These are phyloP conservation scores for Fusarium sp. DNA, from an alignment of 2,329 filamentous ascomycete genomes.

Conservation along the genomic window DNA sequence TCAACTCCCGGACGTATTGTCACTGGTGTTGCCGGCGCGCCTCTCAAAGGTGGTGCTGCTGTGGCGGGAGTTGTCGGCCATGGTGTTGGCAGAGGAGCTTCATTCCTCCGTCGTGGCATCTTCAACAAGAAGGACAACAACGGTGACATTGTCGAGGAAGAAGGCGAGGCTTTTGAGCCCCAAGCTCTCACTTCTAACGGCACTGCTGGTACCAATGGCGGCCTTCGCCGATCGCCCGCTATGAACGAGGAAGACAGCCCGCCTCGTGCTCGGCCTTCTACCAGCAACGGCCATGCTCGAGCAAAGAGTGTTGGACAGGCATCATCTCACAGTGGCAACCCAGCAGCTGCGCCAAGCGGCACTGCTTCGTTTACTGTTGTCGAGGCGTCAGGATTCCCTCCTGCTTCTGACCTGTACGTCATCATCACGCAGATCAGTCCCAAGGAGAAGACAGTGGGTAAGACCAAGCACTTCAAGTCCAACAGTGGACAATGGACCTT, in stretches of 20 bases:
- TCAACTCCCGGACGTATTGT: slow-evolving; percentile 89
- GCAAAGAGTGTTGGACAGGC: slow-evolving; percentile 72
- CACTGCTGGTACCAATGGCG: slow-evolving; percentile 53
- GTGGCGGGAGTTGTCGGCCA: slow-evolving; percentile 79
- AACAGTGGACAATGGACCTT: slow-evolving; percentile 74
- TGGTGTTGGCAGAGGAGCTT: slow-evolving; percentile 88
- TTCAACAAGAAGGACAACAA: slow-evolving; percentile 77
- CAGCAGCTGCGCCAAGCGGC: slow-evolving; percentile 73
- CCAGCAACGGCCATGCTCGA: slow-evolving; percentile 60
- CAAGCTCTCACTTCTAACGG: slow-evolving; percentile 54
- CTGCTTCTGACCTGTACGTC: slow-evolving; percentile 83
- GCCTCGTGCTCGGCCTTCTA: slow-evolving; percentile 37
- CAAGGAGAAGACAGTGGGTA: slow-evolving; percentile 85
- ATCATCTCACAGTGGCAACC: slow-evolving; percentile 74
- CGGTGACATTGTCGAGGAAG: slow-evolving; percentile 62
- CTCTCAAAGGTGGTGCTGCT: slow-evolving; percentile 90
- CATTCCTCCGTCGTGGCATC: slow-evolving; percentile 89
- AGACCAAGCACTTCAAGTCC: slow-evolving; percentile 91
- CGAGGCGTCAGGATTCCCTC: slow-evolving; percentile 81
- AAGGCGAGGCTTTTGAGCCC: slow-evolving; percentile 57
- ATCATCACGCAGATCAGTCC: slow-evolving; percentile 74
- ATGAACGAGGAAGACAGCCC: slow-evolving; percentile 52
- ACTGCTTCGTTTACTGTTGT: slow-evolving; percentile 85
- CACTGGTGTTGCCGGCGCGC: slow-evolving; percentile 81
- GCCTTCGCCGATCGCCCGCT: slow-evolving; percentile 58